Evolutionary conservation across 2,329 filamentous ascomycete species (phyloP).

Genomic region (Penicillium capsulatum): DNA sequence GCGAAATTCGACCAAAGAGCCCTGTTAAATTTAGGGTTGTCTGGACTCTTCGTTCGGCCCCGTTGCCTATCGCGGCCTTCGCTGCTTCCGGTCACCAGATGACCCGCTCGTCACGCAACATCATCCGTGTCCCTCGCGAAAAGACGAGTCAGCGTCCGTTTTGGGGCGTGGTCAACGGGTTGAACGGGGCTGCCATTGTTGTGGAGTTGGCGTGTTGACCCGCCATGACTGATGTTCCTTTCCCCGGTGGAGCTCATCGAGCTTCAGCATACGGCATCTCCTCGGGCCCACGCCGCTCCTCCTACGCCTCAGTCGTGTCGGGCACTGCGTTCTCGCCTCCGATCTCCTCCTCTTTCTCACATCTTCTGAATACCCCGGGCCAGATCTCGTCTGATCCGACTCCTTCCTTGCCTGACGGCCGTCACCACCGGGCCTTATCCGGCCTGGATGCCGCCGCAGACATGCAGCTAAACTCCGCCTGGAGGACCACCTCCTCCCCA

Average conservation of each 20-base stretch:
- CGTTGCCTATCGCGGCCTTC: conserved; percentile 4
- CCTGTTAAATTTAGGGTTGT: no score
- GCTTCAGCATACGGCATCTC: conserved; percentile 36
- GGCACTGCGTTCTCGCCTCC: conserved; percentile 44
- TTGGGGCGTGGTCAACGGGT: no score
- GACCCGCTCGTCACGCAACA: conserved; percentile 21
- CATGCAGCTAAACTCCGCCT: conserved; percentile 47
- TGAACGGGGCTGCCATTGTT: neutral
- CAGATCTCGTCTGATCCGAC: conserved; percentile 37
- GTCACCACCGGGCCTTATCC: conserved; percentile 32
- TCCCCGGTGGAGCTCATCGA: conserved; percentile 39
- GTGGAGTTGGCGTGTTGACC: conserved; percentile 2
- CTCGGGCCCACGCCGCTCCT: conserved; percentile 51
- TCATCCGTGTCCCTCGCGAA: conserved; percentile 12
- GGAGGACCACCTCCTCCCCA: conserved; percentile 39
- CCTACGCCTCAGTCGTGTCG: conserved; percentile 60
- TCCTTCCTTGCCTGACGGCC: conserved; percentile 32
- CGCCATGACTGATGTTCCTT: conserved; percentile 45
- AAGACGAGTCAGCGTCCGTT: no score
- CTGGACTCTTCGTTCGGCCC: no score
- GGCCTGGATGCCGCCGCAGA: conserved; percentile 48
- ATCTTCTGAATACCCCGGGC: conserved; percentile 50
- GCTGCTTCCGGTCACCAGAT: conserved; percentile 22
- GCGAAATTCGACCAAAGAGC: no score
- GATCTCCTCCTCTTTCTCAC: conserved; percentile 49